Conservation (phyloP, 2,329 filamentous ascomycete species). For the Fusarium avenaceum region DNA sequence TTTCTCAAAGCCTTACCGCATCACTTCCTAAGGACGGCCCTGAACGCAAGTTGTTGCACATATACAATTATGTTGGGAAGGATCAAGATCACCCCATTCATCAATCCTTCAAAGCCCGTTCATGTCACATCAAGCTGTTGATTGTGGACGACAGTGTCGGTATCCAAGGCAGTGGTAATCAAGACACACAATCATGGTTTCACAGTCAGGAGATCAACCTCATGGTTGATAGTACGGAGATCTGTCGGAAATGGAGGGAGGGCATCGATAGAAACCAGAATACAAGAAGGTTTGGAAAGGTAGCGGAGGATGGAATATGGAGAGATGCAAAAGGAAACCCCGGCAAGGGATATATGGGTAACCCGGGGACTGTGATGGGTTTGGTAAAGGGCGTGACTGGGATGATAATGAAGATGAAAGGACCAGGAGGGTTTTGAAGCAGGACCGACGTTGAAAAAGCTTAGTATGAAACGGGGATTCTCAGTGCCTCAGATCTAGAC, state of each 20-base stretch:
- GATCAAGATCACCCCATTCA: slow-evolving; percentile 78
- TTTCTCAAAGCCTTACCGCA: slow-evolving; percentile 70
- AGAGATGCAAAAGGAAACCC: slow-evolving; percentile 31
- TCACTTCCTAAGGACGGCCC: slow-evolving; percentile 62
- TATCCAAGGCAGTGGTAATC: slow-evolving; percentile 82
- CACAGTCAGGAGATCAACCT: slow-evolving; percentile 84
- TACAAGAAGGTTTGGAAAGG: slow-evolving; percentile 68
- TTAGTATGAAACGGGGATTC: too few species aligned
- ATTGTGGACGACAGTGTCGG: slow-evolving; percentile 77
- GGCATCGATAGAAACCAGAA: slow-evolving; percentile 76
- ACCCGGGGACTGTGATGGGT: slow-evolving; percentile 28
- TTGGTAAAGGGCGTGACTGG: slow-evolving; percentile 32
- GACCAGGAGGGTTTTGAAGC: slow-evolving; percentile 8
- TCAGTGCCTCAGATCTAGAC: too few species aligned
- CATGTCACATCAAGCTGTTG: slow-evolving; percentile 83
- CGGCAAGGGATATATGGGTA: slow-evolving; percentile 36
- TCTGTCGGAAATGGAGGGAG: slow-evolving; percentile 75
- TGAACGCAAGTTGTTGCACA: slow-evolving; percentile 60
- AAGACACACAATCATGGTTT: slow-evolving; percentile 85
- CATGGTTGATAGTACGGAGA: slow-evolving; percentile 73
- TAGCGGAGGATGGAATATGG: slow-evolving; percentile 40
- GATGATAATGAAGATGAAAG: slow-evolving; percentile 37
- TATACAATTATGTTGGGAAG: slow-evolving; percentile 80
- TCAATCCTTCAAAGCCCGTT: slow-evolving; percentile 73
- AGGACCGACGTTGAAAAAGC: too few species aligned